A percentile compares a stretch with the other conserved stretches of the same genome.
These are phyloP conservation scores for Penicillium tannophilum DNA, from an alignment of 495 filamentous ascomycete genomes.

Conservation along the genomic window DNA sequence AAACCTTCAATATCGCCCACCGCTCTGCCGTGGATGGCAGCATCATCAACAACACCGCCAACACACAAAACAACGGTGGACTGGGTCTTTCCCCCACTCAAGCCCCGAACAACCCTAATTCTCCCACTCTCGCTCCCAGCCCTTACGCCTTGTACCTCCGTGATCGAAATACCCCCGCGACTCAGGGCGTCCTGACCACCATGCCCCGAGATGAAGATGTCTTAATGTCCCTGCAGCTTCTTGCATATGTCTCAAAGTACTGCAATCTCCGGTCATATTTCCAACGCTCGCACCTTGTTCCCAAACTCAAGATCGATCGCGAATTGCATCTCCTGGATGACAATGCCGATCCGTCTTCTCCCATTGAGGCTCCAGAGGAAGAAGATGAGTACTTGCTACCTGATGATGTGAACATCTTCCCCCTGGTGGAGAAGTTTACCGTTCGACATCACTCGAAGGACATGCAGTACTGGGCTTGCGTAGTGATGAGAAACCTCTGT, in stretches of 20 bases:
- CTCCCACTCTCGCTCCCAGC: slow-evolving; percentile 68
- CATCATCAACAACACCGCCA: slow-evolving; percentile 65
- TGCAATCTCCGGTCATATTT: slow-evolving; percentile 95
- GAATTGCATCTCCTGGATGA: slow-evolving; percentile 80
- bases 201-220: slow-evolving; percentile 98
- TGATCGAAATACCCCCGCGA: slow-evolving; percentile 65
- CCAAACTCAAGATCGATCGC: slow-evolving; percentile 83
- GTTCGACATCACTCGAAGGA: slow-evolving; percentile 90
- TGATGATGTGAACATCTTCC: slow-evolving; percentile 97
- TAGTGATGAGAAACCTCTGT: slow-evolving; percentile 98
- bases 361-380: slow-evolving; percentile 57
- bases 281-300: slow-evolving; percentile 91
- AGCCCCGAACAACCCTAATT: slow-evolving; percentile 68
- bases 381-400: slow-evolving; percentile 91
- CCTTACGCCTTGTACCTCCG: slow-evolving; percentile 74
- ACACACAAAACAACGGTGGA: slow-evolving; percentile 58
- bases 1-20: slow-evolving; percentile 97
- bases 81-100: slow-evolving; percentile 78
- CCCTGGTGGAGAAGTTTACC: slow-evolving; percentile 96
- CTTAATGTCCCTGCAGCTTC: slow-evolving; percentile 94
- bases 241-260: slow-evolving; percentile 98
- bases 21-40: slow-evolving; percentile 84
- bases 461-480: slow-evolving; percentile 99
- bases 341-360: slow-evolving; percentile 47
- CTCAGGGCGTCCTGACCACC: slow-evolving; percentile 72